Base-by-base conservation (phyloP, 2,329 filamentous ascomycete genomes). In the Diplocarpon rosae region DNA sequence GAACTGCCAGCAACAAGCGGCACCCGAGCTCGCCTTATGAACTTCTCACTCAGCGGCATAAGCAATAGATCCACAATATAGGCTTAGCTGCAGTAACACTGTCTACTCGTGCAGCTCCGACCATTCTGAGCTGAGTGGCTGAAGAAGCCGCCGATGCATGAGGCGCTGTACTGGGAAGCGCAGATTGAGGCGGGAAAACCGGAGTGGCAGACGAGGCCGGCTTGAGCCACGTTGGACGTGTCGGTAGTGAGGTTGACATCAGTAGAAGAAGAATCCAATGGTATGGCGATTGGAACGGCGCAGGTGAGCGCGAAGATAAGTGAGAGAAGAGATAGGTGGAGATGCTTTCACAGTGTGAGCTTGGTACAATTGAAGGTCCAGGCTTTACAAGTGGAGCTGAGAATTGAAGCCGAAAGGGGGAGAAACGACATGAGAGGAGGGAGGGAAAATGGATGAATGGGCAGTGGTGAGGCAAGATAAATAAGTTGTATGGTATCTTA, bases 131-230 rank as follows among this genome's bases (percentile, higher is more conserved):
- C 34, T 8, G 20, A 38, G 16, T 31, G 37, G 8, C 43, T 38
- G 14, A 17, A 48, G 29, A 48, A 44, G 17, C 43, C 46, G 24
- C 46, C 46, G 12, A n/a, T 29, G 20, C 46, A 44, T 1, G 28
- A 37, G 9, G 45, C 37, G 8, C 27, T 28, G 20, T 43, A 47
- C 6, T 32, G 6, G 24, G 31, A 3, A 2, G 15, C 36, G 20
- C 45, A 47, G 17, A 31, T 17, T 17, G 17, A 20, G 11, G 45
- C 36, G 14, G 29, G n/a, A 14, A 41, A 20, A 13, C 36, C 39
- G n/a, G 29, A 36, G 29, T 43, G 40, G 27, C 36, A 42, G 15
- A 14, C 11, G 9, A 39, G 32, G 1, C 13, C 35, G 13, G 24
- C 13, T 28, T 37, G 45, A 10, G 28, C 32, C 16, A 29, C n/a